Evolutionary conservation across 805 yeast genomes (phyloP).

Genomic region (Yarrowia keelungensis): DNA sequence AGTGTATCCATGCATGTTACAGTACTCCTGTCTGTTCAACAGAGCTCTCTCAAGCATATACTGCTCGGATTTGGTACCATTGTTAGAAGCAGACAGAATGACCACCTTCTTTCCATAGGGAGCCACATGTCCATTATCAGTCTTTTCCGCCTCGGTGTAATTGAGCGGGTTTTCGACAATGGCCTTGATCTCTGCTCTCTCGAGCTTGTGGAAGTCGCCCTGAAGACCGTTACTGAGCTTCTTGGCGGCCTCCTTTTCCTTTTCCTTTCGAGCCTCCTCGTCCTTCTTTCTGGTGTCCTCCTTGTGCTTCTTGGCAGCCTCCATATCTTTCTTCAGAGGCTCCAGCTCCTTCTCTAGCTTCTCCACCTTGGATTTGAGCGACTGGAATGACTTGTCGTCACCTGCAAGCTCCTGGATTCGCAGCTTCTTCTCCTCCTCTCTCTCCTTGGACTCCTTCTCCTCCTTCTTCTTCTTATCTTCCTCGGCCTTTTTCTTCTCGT

Average conservation of each 20-base stretch:
- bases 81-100: conserved; percentile 45
- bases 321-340: conserved; percentile 25
- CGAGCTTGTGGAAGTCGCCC: conserved; percentile 24
- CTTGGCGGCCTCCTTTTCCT: conserved; percentile 26
- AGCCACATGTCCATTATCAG: conserved; percentile 22
- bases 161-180: conserved; percentile 34
- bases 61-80: conserved; percentile 42
- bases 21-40: conserved; percentile 48
- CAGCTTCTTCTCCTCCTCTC: conserved; percentile 19
- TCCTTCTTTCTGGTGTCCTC: conserved; percentile 13
- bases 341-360: conserved; percentile 15
- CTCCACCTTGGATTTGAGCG: conserved; percentile 27
- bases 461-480: conserved; percentile 20
- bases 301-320: conserved; percentile 20
- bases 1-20: conserved; percentile 49
- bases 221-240: conserved; percentile 11
- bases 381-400: background rate
- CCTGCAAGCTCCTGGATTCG: conserved; percentile 13
- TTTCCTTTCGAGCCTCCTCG: conserved; percentile 13
- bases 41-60: conserved; percentile 41
- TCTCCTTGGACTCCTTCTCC: conserved; percentile 13
- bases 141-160: conserved; percentile 11
- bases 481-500: conserved; percentile 10
- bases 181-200: conserved; percentile 2
- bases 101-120: conserved; percentile 41